Conservation (phyloP, 257 asterid genomes). For the Penstemon newberryi region DNA sequence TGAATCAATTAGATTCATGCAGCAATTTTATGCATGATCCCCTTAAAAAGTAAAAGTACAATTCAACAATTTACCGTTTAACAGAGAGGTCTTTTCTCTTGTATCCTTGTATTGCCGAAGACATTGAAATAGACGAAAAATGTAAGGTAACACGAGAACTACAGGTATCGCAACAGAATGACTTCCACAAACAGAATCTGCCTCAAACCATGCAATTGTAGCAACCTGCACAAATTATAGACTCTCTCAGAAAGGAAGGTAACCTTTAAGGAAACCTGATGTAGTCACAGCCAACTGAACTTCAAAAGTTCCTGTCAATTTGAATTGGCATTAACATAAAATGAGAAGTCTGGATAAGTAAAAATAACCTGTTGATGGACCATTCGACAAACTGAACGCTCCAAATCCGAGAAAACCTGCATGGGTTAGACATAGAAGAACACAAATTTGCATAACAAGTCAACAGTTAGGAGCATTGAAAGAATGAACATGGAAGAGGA, state of each 20-base stretch:
- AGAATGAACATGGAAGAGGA: slow-evolving; percentile 9
- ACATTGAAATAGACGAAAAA: slow-evolving; percentile 93
- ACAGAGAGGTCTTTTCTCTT: slow-evolving; percentile 70
- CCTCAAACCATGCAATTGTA: slow-evolving; percentile 99
- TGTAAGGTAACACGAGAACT: slow-evolving; percentile 88
- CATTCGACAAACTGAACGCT: slow-evolving; percentile 98
- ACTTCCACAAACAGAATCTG: slow-evolving; percentile 98
- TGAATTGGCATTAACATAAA: slow-evolving; percentile 16
- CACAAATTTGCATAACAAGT: neutral
- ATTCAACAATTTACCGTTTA: slow-evolving; percentile 63
- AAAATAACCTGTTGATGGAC: slow-evolving; percentile 87
- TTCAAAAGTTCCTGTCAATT: slow-evolving; percentile 2
- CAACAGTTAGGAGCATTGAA: slow-evolving; percentile 15
- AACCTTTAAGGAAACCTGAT: slow-evolving; percentile 27
- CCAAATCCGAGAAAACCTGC: slow-evolving; percentile 99
- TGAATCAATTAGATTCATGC: neutral
- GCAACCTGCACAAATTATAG: slow-evolving; percentile 70
- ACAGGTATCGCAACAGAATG: slow-evolving; percentile 87
- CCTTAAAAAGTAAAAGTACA: slow-evolving; percentile 15
- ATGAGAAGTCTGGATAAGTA: slow-evolving; percentile 17
- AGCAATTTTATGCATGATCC: neutral
- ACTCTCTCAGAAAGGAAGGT: slow-evolving; percentile 33
- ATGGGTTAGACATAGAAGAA: slow-evolving; percentile 23
- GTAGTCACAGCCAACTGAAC: slow-evolving; percentile 22
- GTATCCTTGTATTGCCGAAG: slow-evolving; percentile 95